These are phyloP conservation scores for Penicillium waksmanii DNA, from an alignment of 495 filamentous ascomycete genomes.

Conservation along the genomic window DNA sequence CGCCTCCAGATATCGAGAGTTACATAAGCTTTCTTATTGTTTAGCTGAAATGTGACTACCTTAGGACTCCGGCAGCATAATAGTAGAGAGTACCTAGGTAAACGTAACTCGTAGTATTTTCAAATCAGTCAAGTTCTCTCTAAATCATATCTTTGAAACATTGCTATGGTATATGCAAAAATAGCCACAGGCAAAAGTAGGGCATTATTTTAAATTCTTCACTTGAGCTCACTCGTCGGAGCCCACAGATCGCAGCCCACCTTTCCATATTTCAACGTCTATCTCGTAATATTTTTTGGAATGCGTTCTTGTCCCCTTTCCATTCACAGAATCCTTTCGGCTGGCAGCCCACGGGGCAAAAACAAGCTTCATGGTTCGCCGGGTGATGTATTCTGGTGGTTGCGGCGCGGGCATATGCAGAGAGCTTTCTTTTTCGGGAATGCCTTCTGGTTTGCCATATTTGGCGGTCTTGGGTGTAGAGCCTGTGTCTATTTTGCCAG, in stretches of 20 bases:
- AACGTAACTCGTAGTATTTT: no score
- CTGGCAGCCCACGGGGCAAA: constrained; percentile 70
- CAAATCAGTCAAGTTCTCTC: not conserved
- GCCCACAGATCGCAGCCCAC: constrained; percentile 40
- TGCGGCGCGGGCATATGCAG: constrained; percentile 4
- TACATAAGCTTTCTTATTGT: no score
- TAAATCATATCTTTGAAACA: not conserved
- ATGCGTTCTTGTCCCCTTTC: not conserved
- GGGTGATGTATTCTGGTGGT: constrained; percentile 31
- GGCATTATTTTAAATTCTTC: not conserved
- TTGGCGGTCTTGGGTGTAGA: not conserved
- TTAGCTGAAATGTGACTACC: no score
- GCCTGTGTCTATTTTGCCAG: constrained; percentile 8
- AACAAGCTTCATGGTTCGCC: constrained; percentile 76
- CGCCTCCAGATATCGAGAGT: no score
- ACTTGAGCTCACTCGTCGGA: constrained; percentile 12
- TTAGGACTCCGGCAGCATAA: no score
- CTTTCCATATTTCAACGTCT: constrained; percentile 57
- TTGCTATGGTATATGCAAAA: constrained; percentile 9
- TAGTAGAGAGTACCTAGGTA: no score
- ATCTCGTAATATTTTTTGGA: constrained; percentile 32
- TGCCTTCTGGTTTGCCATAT: not conserved
- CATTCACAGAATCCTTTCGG: not conserved
- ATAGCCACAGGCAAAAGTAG: not conserved
- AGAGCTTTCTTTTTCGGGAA: not conserved